Conservation (phyloP, 225 moss, liverwort and hornwort genomes). For the Asterella californica region DNA sequence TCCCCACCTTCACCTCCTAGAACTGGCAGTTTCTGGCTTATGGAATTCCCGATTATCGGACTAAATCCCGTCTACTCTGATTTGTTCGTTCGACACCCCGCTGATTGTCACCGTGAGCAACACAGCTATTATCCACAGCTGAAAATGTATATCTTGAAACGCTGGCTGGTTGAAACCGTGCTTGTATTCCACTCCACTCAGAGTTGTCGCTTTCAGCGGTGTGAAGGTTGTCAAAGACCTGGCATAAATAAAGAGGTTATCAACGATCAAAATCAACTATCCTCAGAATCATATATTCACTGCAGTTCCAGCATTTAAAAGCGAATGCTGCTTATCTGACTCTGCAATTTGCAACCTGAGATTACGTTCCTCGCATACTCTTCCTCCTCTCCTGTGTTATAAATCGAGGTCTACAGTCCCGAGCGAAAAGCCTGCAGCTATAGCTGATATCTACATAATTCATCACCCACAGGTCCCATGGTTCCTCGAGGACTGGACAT, state of each 20-base stretch:
- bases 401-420: background rate
- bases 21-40: background rate
- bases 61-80: background rate
- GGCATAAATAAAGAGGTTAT: background rate
- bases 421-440: background rate
- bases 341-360: background rate
- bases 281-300: background rate
- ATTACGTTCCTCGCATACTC: background rate
- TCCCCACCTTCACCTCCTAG: background rate
- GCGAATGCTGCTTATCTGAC: background rate
- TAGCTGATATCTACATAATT: background rate
- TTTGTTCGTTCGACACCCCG: background rate
- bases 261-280: background rate
- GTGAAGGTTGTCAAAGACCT: background rate
- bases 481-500: background rate
- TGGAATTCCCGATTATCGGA: background rate
- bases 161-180: background rate
- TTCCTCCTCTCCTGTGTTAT: background rate
- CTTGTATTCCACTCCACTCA: background rate
- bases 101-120: background rate
- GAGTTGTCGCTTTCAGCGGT: background rate
- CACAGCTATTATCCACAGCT: background rate
- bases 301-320: background rate
- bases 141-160: background rate
- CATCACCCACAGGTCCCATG: background rate